These are phyloP conservation scores for Scolecobasidium constrictum DNA, from an alignment of 2,329 filamentous ascomycete species.

Conservation along the genomic window DNA sequence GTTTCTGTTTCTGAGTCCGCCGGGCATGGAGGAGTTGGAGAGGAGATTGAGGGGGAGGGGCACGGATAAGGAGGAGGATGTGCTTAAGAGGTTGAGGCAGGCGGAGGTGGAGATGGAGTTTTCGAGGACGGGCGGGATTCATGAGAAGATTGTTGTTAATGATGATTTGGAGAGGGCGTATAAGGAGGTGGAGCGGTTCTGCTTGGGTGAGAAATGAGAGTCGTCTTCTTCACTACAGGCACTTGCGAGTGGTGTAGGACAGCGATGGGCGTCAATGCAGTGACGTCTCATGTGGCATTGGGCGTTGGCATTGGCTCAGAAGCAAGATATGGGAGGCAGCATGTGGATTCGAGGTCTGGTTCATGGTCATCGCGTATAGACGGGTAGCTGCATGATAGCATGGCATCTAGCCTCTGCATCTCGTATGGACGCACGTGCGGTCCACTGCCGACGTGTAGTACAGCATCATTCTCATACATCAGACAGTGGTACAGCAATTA, in stretches of 20 bases:
- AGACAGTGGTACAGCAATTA: too few relatives aligned
- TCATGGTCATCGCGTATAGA: too few relatives aligned
- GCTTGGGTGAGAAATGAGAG: slow-evolving; percentile 8
- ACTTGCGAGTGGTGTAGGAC: background rate
- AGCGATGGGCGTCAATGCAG: background rate
- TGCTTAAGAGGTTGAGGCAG: slow-evolving; percentile 37
- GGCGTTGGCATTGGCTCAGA: background rate
- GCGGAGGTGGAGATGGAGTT: slow-evolving; percentile 33
- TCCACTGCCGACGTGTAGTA: too few relatives aligned
- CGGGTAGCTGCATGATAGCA: too few relatives aligned
- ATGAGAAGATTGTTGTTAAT: slow-evolving; percentile 42
- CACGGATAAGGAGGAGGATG: slow-evolving; percentile 35
- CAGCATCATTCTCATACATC: too few relatives aligned
- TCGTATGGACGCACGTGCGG: too few relatives aligned
- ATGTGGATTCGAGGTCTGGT: too few relatives aligned
- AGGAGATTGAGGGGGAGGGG: slow-evolving; percentile 34
- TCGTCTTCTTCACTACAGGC: too few relatives aligned
- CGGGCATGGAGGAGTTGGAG: slow-evolving; percentile 64
- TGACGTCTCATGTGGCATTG: background rate
- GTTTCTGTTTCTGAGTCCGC: slow-evolving; percentile 78
- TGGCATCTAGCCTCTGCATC: too few relatives aligned
- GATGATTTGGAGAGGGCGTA: slow-evolving; percentile 41
- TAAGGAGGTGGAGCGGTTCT: slow-evolving; percentile 37
- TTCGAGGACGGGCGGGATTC: slow-evolving; percentile 30
- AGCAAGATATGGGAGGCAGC: too few relatives aligned